Base-by-base conservation (phyloP, 1,284 basidiomycete genomes). In the Phellopilus nigrolimitatus region DNA sequence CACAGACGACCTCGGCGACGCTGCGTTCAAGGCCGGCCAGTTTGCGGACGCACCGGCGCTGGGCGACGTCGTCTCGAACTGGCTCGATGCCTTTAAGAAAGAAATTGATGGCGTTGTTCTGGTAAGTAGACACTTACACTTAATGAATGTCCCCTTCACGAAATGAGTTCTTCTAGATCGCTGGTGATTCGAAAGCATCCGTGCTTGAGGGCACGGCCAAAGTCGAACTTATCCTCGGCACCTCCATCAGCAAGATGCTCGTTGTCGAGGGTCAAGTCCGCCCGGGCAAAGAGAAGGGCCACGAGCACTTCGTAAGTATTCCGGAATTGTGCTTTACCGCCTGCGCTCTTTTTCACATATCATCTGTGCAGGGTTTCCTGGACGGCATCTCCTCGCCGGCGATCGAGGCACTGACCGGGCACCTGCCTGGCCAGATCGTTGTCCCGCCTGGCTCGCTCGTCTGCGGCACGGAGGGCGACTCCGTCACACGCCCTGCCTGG, bases 381-480 rank as follows among this genome's bases (percentile, higher is more conserved):
- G 74, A 75, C 53, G 73, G 73, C 1, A 66, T 76, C 30, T 73
- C 72, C n/a, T 71, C 74, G 51, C 73, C 74, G 1, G 60, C 65
- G 1, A 64, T 76, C 37, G 64, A 61, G 15, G 71, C 71, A 0
- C 72, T 75, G 56, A 67, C 71, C 47, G 57, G 60, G 17, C 61
- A 65, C 19, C 53, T 60, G 12, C 71, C 71, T 1, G 74, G 73
- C 5, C 73, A 72, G 33, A 58, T 60, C n/a, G 62, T 66, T 5
- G 64, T 74, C 28, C 56, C 54, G 5, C 59, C 72, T 13, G 74
- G 73, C 5, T 54, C 65, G 21, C 61, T 76, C 19, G 59, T 78
- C 15, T 53, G 67, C 27, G 73, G 74, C 0, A 62, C 70, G 33
- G 59, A 61, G 2, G 69, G 69, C 1, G 72, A 73, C 53, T 42